Base-by-base conservation (phyloP, 352 stramenopile species). In the Blastocystis sp. region DNA sequence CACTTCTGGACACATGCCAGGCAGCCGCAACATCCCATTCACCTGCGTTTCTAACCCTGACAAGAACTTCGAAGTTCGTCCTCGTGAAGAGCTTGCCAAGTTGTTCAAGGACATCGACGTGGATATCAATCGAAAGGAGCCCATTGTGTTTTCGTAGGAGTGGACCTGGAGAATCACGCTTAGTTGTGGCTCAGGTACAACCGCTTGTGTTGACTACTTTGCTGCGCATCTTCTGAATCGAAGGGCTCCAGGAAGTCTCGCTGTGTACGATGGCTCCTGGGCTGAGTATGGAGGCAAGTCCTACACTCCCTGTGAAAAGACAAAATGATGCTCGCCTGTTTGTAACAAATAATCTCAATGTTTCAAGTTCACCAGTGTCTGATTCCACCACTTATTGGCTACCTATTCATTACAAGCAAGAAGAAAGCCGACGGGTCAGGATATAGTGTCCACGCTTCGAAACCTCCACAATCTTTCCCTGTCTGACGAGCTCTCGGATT, bases 401-500 rank as follows among this genome's bases (percentile, higher is more conserved):
- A 26, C 73, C 73, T 85, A 85, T 7, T 4, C 2, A 20, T 85
- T 37, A 85, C 1, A 18, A 3, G 1, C 43, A 2, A 9, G 11
- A 39, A 43, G 53, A 26, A 68, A 6, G 24, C 16, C 13, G 26
- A 85, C 73, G 73, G 63, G 73, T 85, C 34, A 85, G 53, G 63
- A 85, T 85, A 55, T 50, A 85, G 56, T 85, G 73, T 64, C 73
- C 73, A 66, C 73, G 73, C 50, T 85, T 85, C 26, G 73, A 85
- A 30, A 85, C 73, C 73, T 85, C 73, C 20, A 85, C 73, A 34
- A 85, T 85, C 73, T 85, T 85, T 64, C 73, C 73, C 73, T 85
- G 73, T 55, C 68, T 89, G 56, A 89, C 55, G 43, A 89, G 66
- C 64, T 89, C 78, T 43, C 63, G 63, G 26, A 89, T 89, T 79